phyloP scores from a whole-genome alignment of 2,329 filamentous ascomycete genomes.

The Ramichloridium luteum region DNA sequence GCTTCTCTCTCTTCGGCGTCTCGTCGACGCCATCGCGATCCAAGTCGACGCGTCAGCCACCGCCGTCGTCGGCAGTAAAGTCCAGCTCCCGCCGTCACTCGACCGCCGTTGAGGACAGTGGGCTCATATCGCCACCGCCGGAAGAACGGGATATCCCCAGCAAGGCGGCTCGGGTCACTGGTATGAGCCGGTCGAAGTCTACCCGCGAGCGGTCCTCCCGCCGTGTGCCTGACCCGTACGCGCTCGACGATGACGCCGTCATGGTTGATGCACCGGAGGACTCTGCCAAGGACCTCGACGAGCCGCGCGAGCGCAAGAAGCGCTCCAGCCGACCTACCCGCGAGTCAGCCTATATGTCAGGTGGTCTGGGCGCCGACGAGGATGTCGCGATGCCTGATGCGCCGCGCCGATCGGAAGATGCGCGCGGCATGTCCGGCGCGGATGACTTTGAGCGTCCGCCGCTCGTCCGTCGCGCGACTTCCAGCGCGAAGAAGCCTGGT shows the following conservation, averaged over 20 bases:
- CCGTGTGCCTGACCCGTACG: conserved; percentile 45
- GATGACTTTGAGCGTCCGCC: conserved; percentile 42
- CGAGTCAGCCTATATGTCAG: conserved; percentile 27
- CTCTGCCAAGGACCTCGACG: conserved; percentile 24
- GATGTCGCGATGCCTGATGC: conserved; percentile 32
- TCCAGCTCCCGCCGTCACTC: conserved; percentile 46
- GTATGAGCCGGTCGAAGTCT: conserved; percentile 33
- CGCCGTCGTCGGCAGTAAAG: conserved; percentile 29
- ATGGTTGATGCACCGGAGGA: conserved; percentile 41
- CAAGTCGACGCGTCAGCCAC: conserved; percentile 54
- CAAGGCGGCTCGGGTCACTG: conserved; percentile 73
- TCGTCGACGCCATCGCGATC: conserved; percentile 47
- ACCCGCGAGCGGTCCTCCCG: conserved; percentile 41
- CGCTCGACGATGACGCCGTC: conserved; percentile 48
- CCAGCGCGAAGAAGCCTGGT: conserved; percentile 44
- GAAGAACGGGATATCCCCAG: conserved; percentile 44
- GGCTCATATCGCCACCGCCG: conserved; percentile 59
- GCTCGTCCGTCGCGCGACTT: conserved; percentile 48
- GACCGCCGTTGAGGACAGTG: conserved; percentile 46
- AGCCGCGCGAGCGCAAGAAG: conserved; percentile 18
- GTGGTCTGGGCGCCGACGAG: conserved; percentile 27
- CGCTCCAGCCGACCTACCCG: conserved; percentile 32
- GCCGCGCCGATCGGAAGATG: conserved; percentile 28
- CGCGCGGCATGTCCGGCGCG: conserved; percentile 33
- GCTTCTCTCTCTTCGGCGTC: conserved; percentile 46